Conservation (phyloP, 495 filamentous ascomycete genomes). For the Clohesyomyces aquaticus region DNA sequence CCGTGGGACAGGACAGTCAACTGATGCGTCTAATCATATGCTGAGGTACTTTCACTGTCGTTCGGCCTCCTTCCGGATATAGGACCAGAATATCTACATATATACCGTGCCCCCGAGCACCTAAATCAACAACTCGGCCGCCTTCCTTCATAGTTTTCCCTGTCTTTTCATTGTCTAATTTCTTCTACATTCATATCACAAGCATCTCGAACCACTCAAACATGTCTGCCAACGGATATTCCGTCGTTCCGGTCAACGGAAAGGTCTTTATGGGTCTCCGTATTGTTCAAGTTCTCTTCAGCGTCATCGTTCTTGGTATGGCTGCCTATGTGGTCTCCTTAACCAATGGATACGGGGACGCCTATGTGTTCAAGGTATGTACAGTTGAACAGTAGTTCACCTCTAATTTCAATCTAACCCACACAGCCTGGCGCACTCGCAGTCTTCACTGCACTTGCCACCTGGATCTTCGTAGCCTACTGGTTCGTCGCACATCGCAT, state of each 20-base stretch:
- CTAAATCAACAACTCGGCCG: background rate
- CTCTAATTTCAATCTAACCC: background rate
- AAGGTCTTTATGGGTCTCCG: constrained; percentile 6
- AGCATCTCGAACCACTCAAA: background rate
- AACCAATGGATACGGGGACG: background rate
- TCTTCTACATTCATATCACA: background rate
- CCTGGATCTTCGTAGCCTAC: constrained; percentile 11
- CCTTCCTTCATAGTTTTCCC: background rate
- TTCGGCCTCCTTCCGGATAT: no score
- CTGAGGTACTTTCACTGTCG: no score
- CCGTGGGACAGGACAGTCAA: no score
- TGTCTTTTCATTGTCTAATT: background rate
- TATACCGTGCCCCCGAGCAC: background rate
- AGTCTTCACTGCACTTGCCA: constrained; percentile 13
- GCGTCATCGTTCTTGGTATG: constrained; percentile 4
- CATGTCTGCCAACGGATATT: constrained; percentile 3
- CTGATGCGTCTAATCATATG: no score
- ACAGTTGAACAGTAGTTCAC: background rate
- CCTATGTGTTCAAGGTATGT: constrained; percentile 7
- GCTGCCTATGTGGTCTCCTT: constrained; percentile 3
- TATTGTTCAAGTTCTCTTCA: constrained; percentile 1
- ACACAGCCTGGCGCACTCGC: constrained; percentile 11
- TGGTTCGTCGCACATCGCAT: constrained; percentile 12
- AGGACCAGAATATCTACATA: background rate
- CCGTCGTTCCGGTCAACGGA: constrained; percentile 6